Evolutionary conservation across 2,329 filamentous ascomycete genomes (phyloP).

Genomic region (Neurospora crassa): DNA sequence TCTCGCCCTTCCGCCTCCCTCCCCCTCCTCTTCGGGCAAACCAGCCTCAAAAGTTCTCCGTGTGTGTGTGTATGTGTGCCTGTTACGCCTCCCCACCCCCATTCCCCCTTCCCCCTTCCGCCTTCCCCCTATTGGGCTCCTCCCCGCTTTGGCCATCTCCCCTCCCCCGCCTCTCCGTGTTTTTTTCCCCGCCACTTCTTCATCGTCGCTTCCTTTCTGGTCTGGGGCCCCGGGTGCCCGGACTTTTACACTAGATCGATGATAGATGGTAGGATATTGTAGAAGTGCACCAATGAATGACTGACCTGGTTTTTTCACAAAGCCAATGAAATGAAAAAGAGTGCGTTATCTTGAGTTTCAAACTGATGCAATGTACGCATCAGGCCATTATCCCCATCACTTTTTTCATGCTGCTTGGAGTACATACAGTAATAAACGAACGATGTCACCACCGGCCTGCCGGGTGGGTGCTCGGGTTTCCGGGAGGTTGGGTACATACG

Average conservation of each 20-base stretch:
- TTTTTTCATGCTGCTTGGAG: background rate
- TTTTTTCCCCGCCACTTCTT: background rate
- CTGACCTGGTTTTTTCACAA: background rate
- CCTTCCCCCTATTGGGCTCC: too few relatives aligned
- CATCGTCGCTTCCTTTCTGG: background rate
- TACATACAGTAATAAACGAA: background rate
- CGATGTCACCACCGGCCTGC: background rate
- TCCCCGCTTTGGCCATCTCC: background rate
- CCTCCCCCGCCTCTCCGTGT: background rate
- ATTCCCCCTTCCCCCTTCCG: too few relatives aligned
- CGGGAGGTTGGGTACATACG: background rate
- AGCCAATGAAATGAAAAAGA: background rate
- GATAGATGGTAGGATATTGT: too few relatives aligned
- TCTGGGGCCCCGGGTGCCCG: background rate
- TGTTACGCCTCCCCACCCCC: background rate
- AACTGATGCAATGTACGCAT: background rate
- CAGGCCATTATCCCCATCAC: background rate
- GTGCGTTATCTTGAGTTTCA: background rate
- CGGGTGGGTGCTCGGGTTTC: background rate
- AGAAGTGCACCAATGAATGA: background rate
- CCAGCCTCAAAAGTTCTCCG: background rate
- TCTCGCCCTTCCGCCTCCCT: too few relatives aligned
- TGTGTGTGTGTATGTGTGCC: background rate
- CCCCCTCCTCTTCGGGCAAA: background rate
- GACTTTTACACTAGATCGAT: background rate